Base-by-base conservation (phyloP, 352 stramenopile genomes). In the Globisporangium cederbergense region DNA sequence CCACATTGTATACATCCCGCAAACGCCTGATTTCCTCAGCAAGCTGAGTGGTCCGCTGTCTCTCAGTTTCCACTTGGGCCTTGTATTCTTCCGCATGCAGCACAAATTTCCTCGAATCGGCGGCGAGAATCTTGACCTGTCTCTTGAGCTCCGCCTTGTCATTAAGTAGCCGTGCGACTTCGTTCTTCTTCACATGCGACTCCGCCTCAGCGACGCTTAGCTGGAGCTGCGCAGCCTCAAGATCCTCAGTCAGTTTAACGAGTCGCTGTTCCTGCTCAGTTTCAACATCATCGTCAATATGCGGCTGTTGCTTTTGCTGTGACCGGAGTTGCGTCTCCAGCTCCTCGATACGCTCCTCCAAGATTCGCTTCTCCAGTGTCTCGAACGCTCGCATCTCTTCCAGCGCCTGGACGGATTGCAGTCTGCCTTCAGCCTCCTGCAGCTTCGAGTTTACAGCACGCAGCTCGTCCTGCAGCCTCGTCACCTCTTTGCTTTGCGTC, bases 101-200 rank as follows among this genome's bases (percentile, higher is more conserved):
- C 1, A 18, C 22, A 10, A 25, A 10, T 18, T 28, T 36, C 45
- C 43, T 16, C 38, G 66, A 38, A 3, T 68, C 64, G 45, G 49
- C 14, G 8, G 38, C 30, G 6, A 62, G 53, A 0, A 58, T 42
- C 8, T 73, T 53, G 7, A 83, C 45, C 42, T 77, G 51, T 13
- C 71, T 46, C 13, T 72, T 59, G 3, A 90, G 62, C 50, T 82
- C 68, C 51, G 77, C 68, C 46, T 81, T 78, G 50, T 58, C 68
- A 4, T 58, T 53, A 14, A 65, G 42, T 16, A 74, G 38, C 11
- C 32, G 30, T n/a, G 64, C 30, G 22, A 86, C 51, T 58, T 70
- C 66, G 65, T 74, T 80, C 10, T 71, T 67, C 59, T 82, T 79
- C 18, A 76, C 67, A 0, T 53, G 73, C 14, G 72, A 71, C 14